Evolutionary conservation across 2,329 filamentous ascomycete genomes (phyloP), one percentile per base, ranked within the genome.

Genomic region (Sordariomycetes sp.): DNA sequence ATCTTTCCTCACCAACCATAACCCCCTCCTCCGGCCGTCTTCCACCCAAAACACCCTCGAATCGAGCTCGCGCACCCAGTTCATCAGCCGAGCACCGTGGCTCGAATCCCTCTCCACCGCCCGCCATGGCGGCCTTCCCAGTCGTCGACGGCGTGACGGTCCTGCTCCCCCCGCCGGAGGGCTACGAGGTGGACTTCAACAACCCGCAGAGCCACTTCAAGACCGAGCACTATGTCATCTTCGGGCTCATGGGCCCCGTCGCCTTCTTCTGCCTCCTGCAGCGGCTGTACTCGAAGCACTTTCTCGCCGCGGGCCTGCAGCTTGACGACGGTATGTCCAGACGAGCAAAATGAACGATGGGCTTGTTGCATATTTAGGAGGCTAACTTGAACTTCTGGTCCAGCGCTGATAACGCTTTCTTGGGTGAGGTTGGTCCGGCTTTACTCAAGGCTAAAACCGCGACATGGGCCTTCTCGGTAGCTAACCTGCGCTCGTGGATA

Each of bases 151-250:
- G 68, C 40, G 62, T 65, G n/a, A 63, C 60, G 20, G 64, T 63
- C 12, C 53, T 68, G 14, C 56, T 64, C 6, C 40, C 61, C 22
- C 65, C 69, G 4, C 69, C 70, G 3, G 59, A 62, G 7, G 69
- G 63, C 35, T 73, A 71, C 57, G 63, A 65, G 10, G 66, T 71
- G 25, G 62, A 73, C 54, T 70, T 73, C 51, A 66, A 66, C 1
- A 62, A 71, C 48, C 70, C 70, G 1, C 63, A 63, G 43, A 62
- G 62, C 14, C 63, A 66, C 22, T 62, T 59, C 16, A 64, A 64
- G 16, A 34, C 60, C 1, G 57, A 66, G 0, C 64, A 67, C 16
- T 70, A 64, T 16, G 53, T 66, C 0, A 60, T 69, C 16, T 68
- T 69, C 59, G 67, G 63, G 0, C 58, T 69, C 3, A 59, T 64